Evolutionary conservation across 257 asterid species (phyloP).

Genomic region (Plantago major): DNA sequence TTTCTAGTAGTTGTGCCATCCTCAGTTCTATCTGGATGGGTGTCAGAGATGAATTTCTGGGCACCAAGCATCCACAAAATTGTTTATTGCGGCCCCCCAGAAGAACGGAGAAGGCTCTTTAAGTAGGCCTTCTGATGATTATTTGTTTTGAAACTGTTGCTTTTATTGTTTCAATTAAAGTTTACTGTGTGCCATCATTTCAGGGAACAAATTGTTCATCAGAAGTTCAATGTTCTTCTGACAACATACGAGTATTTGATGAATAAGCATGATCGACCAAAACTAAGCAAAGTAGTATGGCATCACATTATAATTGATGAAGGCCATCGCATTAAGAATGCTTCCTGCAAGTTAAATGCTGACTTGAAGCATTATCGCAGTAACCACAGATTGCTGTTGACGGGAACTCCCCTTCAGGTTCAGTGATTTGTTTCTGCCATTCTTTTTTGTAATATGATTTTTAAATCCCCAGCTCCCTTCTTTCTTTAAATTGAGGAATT

Average conservation of each 20-base stretch:
- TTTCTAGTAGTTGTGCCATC: conserved; percentile 99
- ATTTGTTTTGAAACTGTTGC: conserved; percentile 1
- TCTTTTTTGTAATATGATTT: conserved; percentile 7
- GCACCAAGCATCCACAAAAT: conserved; percentile 86
- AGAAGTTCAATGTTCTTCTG: conserved; percentile 89
- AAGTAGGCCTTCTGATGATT: conserved; percentile 46
- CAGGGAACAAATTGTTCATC: conserved; percentile 94
- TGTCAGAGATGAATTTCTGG: conserved; percentile 87
- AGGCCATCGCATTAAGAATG: conserved; percentile 99
- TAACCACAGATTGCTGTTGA: conserved; percentile 90
- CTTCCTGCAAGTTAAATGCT: conserved; percentile 99
- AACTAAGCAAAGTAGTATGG: conserved; percentile 90
- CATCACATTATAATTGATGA: conserved; percentile 95
- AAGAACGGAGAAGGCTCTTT: conserved; percentile 88
- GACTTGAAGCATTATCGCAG: conserved; percentile 91
- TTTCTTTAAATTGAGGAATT: not conserved
- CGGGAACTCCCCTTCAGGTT: conserved; percentile 99
- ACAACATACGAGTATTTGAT: conserved; percentile 97
- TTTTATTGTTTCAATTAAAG: conserved; percentile 12
- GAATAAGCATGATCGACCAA: conserved; percentile 99
- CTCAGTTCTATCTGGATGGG: conserved; percentile 98
- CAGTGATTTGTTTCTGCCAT: conserved; percentile 8
- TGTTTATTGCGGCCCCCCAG: conserved; percentile 94
- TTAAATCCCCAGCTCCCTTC: not conserved
- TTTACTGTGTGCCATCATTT: conserved; percentile 28